Evolutionary conservation across 805 yeast genomes (phyloP).

Genomic region (Candida krabiensis): DNA sequence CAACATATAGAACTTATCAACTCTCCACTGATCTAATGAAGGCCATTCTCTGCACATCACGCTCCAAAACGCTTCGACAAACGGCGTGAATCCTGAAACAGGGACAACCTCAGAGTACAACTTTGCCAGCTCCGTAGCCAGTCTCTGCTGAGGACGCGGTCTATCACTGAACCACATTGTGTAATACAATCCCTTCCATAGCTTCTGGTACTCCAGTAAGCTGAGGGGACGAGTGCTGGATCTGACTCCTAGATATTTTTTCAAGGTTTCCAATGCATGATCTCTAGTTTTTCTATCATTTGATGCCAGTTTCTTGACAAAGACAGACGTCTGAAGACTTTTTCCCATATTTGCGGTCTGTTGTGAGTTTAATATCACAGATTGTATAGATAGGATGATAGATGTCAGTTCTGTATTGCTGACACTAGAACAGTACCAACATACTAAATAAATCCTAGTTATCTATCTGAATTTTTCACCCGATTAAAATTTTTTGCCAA

Average conservation of each 20-base stretch:
- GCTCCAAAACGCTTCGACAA: conserved; percentile 77
- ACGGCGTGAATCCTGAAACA: conserved; percentile 42
- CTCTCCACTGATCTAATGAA: conserved; percentile 76
- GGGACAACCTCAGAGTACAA: conserved; percentile 47
- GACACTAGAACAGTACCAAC: too few relatives aligned
- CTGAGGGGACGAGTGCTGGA: conserved; percentile 43
- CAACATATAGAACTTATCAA: conserved; percentile 82
- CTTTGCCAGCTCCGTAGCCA: conserved; percentile 71
- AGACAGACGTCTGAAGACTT: conserved; percentile 42
- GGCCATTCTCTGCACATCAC: conserved; percentile 82
- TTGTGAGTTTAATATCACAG: too few relatives aligned
- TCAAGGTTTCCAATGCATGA: conserved; percentile 65
- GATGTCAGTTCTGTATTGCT: too few relatives aligned
- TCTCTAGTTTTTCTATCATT: conserved; percentile 76
- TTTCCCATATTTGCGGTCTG: conserved; percentile 5
- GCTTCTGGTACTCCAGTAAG: conserved; percentile 64
- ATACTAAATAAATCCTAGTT: too few relatives aligned
- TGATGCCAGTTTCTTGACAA: conserved; percentile 82
- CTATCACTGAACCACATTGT: conserved; percentile 97
- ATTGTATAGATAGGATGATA: too few relatives aligned
- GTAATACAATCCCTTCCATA: conserved; percentile 95
- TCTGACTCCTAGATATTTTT: conserved; percentile 51
- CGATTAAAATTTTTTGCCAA: too few relatives aligned
- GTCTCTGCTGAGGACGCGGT: conserved; percentile 85
- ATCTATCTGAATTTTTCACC: too few relatives aligned